Base-by-base conservation (phyloP, 2,329 filamentous ascomycete genomes). In the Westerdykella ornata region DNA sequence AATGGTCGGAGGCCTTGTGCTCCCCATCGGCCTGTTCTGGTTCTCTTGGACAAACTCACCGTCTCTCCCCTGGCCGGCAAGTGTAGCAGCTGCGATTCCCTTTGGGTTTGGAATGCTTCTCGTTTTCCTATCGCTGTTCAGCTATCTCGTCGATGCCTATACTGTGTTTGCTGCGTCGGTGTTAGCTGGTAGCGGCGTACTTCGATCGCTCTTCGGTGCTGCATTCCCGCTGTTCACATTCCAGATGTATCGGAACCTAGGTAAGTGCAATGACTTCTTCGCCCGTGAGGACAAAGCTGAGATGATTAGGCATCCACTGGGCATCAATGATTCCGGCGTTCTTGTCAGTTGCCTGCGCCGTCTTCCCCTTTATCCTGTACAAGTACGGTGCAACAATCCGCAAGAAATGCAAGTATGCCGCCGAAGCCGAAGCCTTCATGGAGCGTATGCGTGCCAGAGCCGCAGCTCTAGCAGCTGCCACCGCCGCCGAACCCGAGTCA, bases 201-300 rank as follows among this genome's bases (percentile, higher is more conserved):
- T 94, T 29, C 81, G 88, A 51, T 89, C 84, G 0, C 70, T 88
- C 7, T 84, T 82, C 47, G 87, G 85, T 48, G 85, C 85, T 2
- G 81, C 75, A 1, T 92, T 94, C 71, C 87, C 87, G 1, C 74
- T 92, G 1, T 92, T 92, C 61, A 80, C 84, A 0, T 75, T 72
- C 2, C 81, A 86, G 55, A 86, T 74, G 71, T 74, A 73, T 53
- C 46, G 46, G 9, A 40, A 50, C 19, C 48, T 67, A 4, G 65
- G 55, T 34, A 39, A 44, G 42, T n/a, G n/a, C 11, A 13, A 15
- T n/a, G 16, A 33, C 19, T 12, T 2, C 31, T 33, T 20, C n/a
- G 14, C 26, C 26, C 18, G 15, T 3, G 35, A 3, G 14, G n/a
- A 14, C 1, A 38, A 18, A 31, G 26, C 39, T 42, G 20, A 50